Evolutionary conservation across 208 protist genomes (phyloP), one percentile per base, ranked within the genome.

Genomic region (Trypanosoma brucei): DNA sequence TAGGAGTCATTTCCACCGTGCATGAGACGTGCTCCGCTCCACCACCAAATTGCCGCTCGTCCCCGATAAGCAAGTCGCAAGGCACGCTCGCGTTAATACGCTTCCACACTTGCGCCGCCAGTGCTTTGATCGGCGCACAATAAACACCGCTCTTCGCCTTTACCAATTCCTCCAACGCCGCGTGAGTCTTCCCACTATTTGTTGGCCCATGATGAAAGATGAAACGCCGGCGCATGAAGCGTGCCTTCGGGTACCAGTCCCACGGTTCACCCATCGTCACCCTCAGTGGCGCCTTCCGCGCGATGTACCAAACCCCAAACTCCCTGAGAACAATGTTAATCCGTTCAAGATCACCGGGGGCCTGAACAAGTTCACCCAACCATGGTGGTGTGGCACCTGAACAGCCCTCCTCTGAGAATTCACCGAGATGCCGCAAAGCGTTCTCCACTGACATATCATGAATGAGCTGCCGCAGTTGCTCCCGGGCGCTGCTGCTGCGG

Each of bases 151-250:
- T 88, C 13, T 81, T 69, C 1, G 88, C 79, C 39, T 35, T 49
- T 52, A 68, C 54, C 48, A 96, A 55, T 46, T 72, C 73, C 59
- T 86, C 71, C 8, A 98, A 61, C 0, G 94, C 94, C 0, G 69
- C 69, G 69, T 98, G 84, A 7, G 94, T 98, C 75, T 98, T 98
- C 38, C 95, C 96, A 68, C 84, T 94, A 77, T 98, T 98, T 11
- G 95, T 98, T 4, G 94, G 93, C 5, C 96, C 96, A 54, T 88
- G 57, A 68, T 98, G 95, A 52, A 92, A 91, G 61, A 95, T 68
- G 60, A 97, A 93, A 8, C 63, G 63, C 35, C 91, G 88, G 42
- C 71, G 72, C 55, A 76, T 86, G 48, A 83, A 76, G 3, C 92
- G 75, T 1, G 92, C 85, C 45, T 83, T 76, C 3, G 84, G 88